phyloP scores from a whole-genome alignment of 345 rosid genomes.

The Syzygium oleosum region DNA sequence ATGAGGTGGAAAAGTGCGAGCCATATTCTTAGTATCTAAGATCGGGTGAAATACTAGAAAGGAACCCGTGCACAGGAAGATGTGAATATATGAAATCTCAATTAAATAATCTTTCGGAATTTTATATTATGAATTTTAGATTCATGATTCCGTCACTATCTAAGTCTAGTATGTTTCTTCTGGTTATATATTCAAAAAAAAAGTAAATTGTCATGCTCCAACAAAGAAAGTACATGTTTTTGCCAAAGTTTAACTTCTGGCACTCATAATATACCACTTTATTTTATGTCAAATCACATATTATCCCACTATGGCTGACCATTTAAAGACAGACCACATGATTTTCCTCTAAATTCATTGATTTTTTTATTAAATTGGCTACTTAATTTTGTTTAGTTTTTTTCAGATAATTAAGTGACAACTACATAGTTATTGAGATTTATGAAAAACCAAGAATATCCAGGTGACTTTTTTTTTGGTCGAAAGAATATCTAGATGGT shows the following conservation, averaged over 20 bases:
- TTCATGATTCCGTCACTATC: neutral
- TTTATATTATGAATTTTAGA: neutral
- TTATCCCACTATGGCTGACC: neutral
- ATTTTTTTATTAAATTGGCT: neutral
- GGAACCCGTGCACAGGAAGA: neutral
- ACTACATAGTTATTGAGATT: neutral
- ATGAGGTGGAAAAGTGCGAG: neutral
- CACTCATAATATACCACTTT: neutral
- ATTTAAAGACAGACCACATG: neutral
- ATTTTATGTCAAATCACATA: neutral
- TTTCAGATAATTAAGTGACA: neutral
- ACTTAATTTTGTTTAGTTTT: neutral
- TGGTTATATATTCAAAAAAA: neutral
- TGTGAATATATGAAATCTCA: neutral
- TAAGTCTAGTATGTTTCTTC: neutral
- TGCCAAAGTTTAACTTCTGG: neutral
- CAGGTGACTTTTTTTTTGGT: neutral
- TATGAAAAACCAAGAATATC: neutral
- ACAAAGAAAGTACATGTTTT: neutral
- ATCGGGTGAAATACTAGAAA: neutral
- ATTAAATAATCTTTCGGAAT: neutral
- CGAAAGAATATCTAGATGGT: neutral
- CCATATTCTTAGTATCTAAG: neutral
- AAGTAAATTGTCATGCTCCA: neutral
- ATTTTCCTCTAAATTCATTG: neutral